Conservation (phyloP, 2,329 filamentous ascomycete genomes). For the Tothia fuscella region DNA sequence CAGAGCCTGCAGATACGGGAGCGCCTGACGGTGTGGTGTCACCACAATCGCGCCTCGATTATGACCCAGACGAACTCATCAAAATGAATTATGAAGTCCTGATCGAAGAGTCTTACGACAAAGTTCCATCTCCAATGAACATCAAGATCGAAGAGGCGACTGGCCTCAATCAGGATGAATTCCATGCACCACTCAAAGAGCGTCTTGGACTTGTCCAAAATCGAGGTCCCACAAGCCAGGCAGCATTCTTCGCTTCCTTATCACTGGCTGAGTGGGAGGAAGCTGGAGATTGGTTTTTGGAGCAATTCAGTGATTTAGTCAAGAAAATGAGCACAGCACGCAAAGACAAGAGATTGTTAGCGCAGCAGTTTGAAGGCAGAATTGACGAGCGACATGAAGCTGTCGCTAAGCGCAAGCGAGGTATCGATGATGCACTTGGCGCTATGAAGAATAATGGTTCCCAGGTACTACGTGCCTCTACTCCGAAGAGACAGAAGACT, state of each 20-base stretch:
- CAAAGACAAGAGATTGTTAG: slow-evolving; percentile 41
- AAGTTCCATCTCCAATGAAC: slow-evolving; percentile 14
- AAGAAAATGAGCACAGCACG: slow-evolving; percentile 40
- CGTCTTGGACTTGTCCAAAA: slow-evolving; percentile 29
- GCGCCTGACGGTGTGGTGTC: too few relatives aligned
- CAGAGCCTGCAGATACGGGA: too few relatives aligned
- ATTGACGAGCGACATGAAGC: slow-evolving; percentile 40
- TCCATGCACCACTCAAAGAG: slow-evolving; percentile 14
- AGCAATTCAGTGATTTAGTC: slow-evolving; percentile 40
- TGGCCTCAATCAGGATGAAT: slow-evolving; percentile 11
- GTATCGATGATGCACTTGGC: slow-evolving; percentile 37
- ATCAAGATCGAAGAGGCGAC: slow-evolving; percentile 1
- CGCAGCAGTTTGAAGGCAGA: slow-evolving; percentile 42
- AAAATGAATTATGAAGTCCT: slow-evolving; percentile 18
- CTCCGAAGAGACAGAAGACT: slow-evolving; percentile 22
- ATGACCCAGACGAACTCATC: slow-evolving; percentile 16
- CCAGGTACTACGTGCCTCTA: slow-evolving; percentile 37
- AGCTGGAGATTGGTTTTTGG: slow-evolving; percentile 48
- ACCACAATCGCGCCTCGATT: slow-evolving; percentile 18
- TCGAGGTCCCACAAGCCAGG: slow-evolving; percentile 38
- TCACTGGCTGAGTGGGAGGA: slow-evolving; percentile 47
- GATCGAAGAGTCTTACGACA: slow-evolving; percentile 19
- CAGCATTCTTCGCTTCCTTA: slow-evolving; percentile 39
- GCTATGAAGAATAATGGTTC: slow-evolving; percentile 44
- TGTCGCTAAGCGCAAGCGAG: slow-evolving; percentile 36